phyloP scores from a whole-genome alignment of 1,139 yeast genomes.

The Yamadazyma epiphylla region DNA sequence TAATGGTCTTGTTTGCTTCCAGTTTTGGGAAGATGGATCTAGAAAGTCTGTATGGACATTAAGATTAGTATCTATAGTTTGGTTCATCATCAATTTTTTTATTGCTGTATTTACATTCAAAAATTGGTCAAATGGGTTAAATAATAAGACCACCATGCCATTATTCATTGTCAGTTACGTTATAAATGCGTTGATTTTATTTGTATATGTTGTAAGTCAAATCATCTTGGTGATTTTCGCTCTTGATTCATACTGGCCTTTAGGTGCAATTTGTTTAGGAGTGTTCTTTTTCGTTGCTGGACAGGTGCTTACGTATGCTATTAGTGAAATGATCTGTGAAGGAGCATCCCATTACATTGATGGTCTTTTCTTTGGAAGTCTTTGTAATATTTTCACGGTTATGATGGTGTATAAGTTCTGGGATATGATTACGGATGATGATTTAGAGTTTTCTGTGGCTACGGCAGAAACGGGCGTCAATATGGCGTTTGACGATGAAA shows the following conservation, averaged over 20 bases:
- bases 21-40: slow-evolving; percentile 94
- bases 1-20: slow-evolving; percentile 80
- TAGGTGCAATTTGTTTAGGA: slow-evolving; percentile 74
- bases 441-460: slow-evolving; percentile 83
- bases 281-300: slow-evolving; percentile 76
- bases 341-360: slow-evolving; percentile 83
- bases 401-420: slow-evolving; percentile 97
- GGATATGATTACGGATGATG: slow-evolving; percentile 96
- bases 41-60: slow-evolving; percentile 55
- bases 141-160: slow-evolving; percentile 49
- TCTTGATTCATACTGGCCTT: slow-evolving; percentile 77
- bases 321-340: slow-evolving; percentile 63
- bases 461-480: slow-evolving; percentile 39
- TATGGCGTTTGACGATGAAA: slow-evolving; percentile 31
- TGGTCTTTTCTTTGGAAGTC: slow-evolving; percentile 80
- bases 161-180: slow-evolving; percentile 69
- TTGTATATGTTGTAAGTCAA: slow-evolving; percentile 65
- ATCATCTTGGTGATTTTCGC: slow-evolving; percentile 64
- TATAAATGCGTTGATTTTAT: slow-evolving; percentile 63
- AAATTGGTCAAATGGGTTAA: slow-evolving; percentile 51
- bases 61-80: slow-evolving; percentile 42
- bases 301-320: slow-evolving; percentile 67
- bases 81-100: slow-evolving; percentile 64
- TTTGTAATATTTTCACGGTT: slow-evolving; percentile 73
- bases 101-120: slow-evolving; percentile 71